Base-by-base conservation (phyloP, 2,329 filamentous ascomycete genomes). In the Phialophora expanda region DNA sequence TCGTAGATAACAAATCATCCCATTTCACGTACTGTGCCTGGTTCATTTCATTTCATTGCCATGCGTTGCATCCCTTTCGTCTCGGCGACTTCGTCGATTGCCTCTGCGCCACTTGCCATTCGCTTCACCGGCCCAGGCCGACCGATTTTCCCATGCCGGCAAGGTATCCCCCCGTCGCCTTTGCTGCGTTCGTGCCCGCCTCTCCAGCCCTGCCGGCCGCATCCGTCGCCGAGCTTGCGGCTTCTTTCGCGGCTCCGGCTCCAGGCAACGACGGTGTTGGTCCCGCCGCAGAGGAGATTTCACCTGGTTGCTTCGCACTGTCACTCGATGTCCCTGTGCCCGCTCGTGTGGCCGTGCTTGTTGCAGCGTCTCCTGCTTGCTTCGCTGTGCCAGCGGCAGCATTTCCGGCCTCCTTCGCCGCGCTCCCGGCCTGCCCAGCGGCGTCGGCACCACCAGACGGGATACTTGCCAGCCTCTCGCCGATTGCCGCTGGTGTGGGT, bases 401-500 rank as follows among this genome's bases (percentile, higher is more conserved):
- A 8, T 48, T 32, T 12, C 41, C 41, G 4, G 56, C 41, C 14
- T 24, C 11, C 56, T 58, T 58, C 22, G 56, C 38, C 14, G 56
- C 20, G 9, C 34, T 24, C 4, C 12, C 20, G 9, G 55, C 55
- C 12, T 50, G 8, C 11, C 50, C 34, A 41, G 34, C 17, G 17
- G 14, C 17, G 1, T 17, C 30, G 20, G 22, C 30, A n/a, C 26
- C 24, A 26, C 34, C 50, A 11, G 58, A 54, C 26, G 50, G 48
- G 6, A 64, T 62, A 38, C 62, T 59, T 3, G 57, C 58, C 46
- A 62, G 53, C 24, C 56, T 65, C 58, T 62, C 55, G 17, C 50
- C 62, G 6, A 69, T 59, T 4, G 66, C 55, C 17, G 53, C 51
- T 2, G 60, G 54, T 28, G 60, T 53, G 4, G 62, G 59, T 30